Base-by-base conservation (phyloP, 2,329 filamentous ascomycete species). In the Aspergillus versicolor region DNA sequence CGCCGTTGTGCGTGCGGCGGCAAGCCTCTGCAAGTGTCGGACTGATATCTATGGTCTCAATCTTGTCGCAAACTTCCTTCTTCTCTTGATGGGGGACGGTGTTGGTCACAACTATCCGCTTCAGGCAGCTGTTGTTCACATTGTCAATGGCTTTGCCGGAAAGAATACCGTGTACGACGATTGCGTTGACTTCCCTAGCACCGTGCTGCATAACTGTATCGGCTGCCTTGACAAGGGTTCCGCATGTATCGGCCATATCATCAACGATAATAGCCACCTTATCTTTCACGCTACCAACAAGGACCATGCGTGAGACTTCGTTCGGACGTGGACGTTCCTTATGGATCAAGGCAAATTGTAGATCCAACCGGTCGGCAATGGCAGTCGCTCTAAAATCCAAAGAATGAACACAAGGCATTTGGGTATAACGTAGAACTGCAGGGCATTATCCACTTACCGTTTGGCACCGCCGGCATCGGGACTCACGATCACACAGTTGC, bases 241-340 rank as follows among this genome's bases (percentile, higher is more conserved):
- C 92, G 74, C 92, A 97, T 4, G 93, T 97, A 72, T 97, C 93
- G 32, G 92, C 92, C 91, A 97, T 97, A 73, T 97, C 93, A 73
- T 97, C 93, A 47, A 99, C 93, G 48, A 99, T 87, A 70, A 99
- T 97, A 59, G 93, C 93, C 30, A 93, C 88, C 79, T 94, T 94
- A 77, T 90, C 90, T 64, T 87, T 84, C 46, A 97, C 94, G 64
- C 95, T 92, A 64, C 94, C 94, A 50, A 97, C 93, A n/a, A 99
- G 88, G 1, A 92, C 90, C 91, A 96, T 96, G 67, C 91, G 88
- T 9, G 89, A 91, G 60, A 96, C 92, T 70, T 95, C 92, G 69
- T 96, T 95, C 58, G 88, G 88, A n/a, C 91, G 86, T 5, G 92
- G 89, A 57, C 92, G 90, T 77, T 97, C 93, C 80, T 97, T 97